Evolutionary conservation across 768 basidiomycete species (phyloP).

Genomic region (Auricularia cornea): DNA sequence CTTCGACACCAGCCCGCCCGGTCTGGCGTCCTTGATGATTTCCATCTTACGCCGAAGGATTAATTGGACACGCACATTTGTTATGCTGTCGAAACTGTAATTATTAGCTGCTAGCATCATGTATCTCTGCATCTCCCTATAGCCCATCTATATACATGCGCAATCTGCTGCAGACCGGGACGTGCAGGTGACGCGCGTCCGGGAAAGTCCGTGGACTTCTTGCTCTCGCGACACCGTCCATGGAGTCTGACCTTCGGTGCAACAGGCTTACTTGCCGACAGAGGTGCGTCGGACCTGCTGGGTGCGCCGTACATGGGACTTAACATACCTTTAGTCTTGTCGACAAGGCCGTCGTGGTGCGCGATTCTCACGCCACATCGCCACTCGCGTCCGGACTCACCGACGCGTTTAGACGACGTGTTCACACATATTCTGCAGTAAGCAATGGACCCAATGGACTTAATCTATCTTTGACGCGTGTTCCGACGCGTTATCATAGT

Average conservation of each 20-base stretch:
- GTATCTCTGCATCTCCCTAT: background rate
- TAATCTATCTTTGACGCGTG: background rate
- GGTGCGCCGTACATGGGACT: background rate
- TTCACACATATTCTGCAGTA: constrained; percentile 82
- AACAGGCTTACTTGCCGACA: constrained; percentile 10
- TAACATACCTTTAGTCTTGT: constrained; percentile 56
- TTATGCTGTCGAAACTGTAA: background rate
- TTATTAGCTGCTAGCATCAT: background rate
- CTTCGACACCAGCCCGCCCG: background rate
- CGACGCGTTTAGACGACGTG: constrained; percentile 18
- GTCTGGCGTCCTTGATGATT: background rate
- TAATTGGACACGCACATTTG: background rate
- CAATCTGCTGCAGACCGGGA: too few species aligned
- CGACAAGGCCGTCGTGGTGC: constrained; percentile 80
- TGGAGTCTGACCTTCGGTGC: constrained; percentile 16
- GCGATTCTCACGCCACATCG: constrained; percentile 1
- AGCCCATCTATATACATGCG: too few species aligned
- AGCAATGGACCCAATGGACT: background rate
- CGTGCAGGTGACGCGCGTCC: too few species aligned
- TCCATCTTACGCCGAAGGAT: background rate
- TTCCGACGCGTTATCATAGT: constrained; percentile 32
- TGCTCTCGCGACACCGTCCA: background rate
- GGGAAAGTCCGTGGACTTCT: too few species aligned
- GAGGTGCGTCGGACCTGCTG: background rate
- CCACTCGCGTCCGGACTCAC: too few species aligned